Base-by-base conservation (phyloP, 225 moss, liverwort and hornwort species). In the Neckera pumila region DNA sequence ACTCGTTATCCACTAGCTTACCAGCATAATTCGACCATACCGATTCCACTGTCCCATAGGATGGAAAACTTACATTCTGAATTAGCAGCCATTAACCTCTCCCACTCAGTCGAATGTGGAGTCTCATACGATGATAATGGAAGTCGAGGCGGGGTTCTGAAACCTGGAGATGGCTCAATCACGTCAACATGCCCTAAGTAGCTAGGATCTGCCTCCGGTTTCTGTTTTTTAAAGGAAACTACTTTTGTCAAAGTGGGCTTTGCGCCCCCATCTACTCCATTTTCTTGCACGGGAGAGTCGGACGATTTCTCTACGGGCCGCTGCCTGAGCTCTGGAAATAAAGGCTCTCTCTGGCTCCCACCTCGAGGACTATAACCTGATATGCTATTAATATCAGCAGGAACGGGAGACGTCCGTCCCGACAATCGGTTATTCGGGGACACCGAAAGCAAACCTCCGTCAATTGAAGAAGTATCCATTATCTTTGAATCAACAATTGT, bases 61-160 rank as follows among this genome's bases (percentile, higher is more conserved):
- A 76, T 65, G 72, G 73, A 81, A 82, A 76, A 90, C 96, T 96
- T 89, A 98, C 98, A 89, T 80, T 93, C 92, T 36, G 95, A 87
- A 89, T 95, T 95, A 53, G 92, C 91, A 79, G 91, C 94, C 96
- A 98, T 96, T 79, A 98, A 82, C 82, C 96, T 95, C 83, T 98
- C 95, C 98, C 98, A 98, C 77, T 98, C 96, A 70, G 94, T 97
- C 94, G 94, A 85, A 45, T 97, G 96, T 59, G 98, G 96, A 87
- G 98, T 97, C 60, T 92, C 89, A 88, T 87, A 90, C 25, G 70
- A 85, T 79, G 81, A 91, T 66, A 96, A 77, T 28, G 86, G 89
- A 66, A 83, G 89, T 80, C 93, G 92, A 51, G 88, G 72, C 57
- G 92, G 91, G 36, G 79, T 78, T 81, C 91, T 93, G 72, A 84